Evolutionary conservation across 352 stramenopile genomes (phyloP), one percentile per base, ranked within the genome.

Genomic region (Pythium vanterpoolii): DNA sequence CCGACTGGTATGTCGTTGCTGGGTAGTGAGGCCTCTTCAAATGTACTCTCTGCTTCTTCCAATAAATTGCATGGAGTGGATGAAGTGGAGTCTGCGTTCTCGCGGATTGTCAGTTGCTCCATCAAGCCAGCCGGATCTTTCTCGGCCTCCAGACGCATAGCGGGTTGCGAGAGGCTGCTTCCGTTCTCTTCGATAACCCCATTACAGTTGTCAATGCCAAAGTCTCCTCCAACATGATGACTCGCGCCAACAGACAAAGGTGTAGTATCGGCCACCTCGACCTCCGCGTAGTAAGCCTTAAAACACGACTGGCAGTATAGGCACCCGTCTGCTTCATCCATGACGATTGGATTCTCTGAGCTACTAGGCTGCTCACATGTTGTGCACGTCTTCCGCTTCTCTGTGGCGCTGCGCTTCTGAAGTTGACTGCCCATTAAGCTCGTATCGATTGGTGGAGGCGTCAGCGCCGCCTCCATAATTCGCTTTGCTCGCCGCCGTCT

Each of bases 221-320:
- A 40, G n/a, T 24, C 7, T 51, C 49, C 27, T 52, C 36, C 43
- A 4, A 21, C 7, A 34, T 30, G 30, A 19, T 44, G 18, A 16
- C 16, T 18, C 4, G 24, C 9, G 16, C 8, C 39, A 26, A 34
- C 6, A 38, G 14, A 9, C 16, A 38, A 27, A n/a, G 24, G 2
- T 4, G 23, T 4, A 5, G 14, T 31, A 23, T 45, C 42, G 19
- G 46, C 31, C 26, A 44, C 9, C 0, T 52, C 36, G 0, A 2
- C 31, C 5, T 57, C 26, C 4, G 66, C 71, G 56, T 94, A 91
- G 53, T 83, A 94, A 34, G 66, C 76, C 16, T 90, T 74, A 42
- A 78, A 94, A 54, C 84, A 92, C 27, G 39, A 36, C 18, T 72
- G 65, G 53, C 84, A 93, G 57, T 93, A 93, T n/a, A 54, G 58